A percentile compares a stretch with the other conserved stretches of the same genome.
phyloP scores from a whole-genome alignment of 2,329 filamentous ascomycete species.

The Xylogone sp. region DNA sequence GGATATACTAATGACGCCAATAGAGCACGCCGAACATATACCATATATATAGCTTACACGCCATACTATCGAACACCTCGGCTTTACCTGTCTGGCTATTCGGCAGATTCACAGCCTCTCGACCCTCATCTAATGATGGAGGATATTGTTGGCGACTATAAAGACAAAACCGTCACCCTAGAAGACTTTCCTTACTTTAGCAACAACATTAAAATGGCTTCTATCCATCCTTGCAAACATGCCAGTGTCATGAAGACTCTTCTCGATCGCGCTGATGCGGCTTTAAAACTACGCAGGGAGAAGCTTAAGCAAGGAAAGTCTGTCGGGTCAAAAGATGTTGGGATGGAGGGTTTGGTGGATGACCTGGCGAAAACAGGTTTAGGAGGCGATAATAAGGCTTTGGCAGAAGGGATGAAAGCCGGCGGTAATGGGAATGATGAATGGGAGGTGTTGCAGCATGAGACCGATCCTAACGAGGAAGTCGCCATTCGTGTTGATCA shows the following conservation, averaged over 20 bases:
- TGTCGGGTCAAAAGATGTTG: conserved; percentile 42
- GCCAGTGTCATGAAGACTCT: conserved; percentile 97
- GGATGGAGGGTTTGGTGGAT: conserved; percentile 83
- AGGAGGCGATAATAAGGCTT: conserved; percentile 41
- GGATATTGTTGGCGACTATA: conserved; percentile 93
- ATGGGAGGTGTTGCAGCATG: conserved; percentile 62
- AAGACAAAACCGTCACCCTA: conserved; percentile 96
- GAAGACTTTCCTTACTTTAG: conserved; percentile 97
- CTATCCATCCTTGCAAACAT: conserved; percentile 95
- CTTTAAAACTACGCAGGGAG: conserved; percentile 81
- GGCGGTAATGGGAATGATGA: conserved; percentile 51
- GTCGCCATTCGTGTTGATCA: conserved; percentile 84
- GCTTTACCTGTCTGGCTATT: conserved; percentile 90
- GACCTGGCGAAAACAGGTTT: conserved; percentile 65
- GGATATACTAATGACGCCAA: conserved; percentile 8
- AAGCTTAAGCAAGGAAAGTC: conserved; percentile 66
- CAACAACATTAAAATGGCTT: conserved; percentile 90
- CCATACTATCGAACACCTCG: conserved; percentile 95
- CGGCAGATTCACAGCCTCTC: conserved; percentile 73
- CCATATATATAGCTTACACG: conserved; percentile 96
- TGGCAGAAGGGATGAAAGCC: conserved; percentile 40
- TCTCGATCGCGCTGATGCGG: conserved; percentile 90
- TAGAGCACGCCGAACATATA: conserved; percentile 88
- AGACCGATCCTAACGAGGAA: conserved; percentile 64
- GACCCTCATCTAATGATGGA: conserved; percentile 89